Evolutionary conservation across 805 yeast species (phyloP), one percentile per base, ranked within the genome.

Genomic region (Saccharomycopsis sp.): DNA sequence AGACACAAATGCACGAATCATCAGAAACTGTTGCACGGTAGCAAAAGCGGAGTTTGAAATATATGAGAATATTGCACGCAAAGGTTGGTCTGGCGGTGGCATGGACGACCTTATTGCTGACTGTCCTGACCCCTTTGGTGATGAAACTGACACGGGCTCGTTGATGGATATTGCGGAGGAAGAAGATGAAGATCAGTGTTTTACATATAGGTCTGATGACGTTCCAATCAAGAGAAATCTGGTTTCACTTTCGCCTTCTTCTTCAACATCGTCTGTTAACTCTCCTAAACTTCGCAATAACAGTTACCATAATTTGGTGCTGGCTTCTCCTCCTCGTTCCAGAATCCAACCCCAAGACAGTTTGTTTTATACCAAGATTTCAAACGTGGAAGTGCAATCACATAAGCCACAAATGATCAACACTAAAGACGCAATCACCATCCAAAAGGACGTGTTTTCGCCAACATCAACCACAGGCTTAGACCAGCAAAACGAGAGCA

Each of bases 51-150:
- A 86, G 55, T 75, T 86, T 13, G 92, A 84, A 52, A 75, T 85
- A 15, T 76, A 74, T 51, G 94, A 83, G 52, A 79, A 81, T 20
- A 75, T 86, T 17, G 94, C 94, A 0, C 67, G 75, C 42, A 86
- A 86, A 54, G 92, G 94, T 4, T 79, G 87, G 84, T 70, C 80
- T 3, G 95, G 94, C 10, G 92, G 89, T 20, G 95, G 95, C 0
- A 61, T 86, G 25, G 95, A 85, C 53, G 77, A 71, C 19, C 61
- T 82, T 39, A 62, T 82, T 18, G 64, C 74, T 1, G 64, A 69
- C 25, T 75, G 83, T 29, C 80, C 81, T 1, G 92, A 81, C 55
- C 81, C 82, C 1, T 76, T 76, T 52, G 67, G 56, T 19, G 63
- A 59, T 15, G 58, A 55, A 12, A 30, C 42, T 32, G 45, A 43